These are phyloP conservation scores for Talaromyces sp. DNA, from an alignment of 2,329 filamentous ascomycete genomes.

Conservation along the genomic window DNA sequence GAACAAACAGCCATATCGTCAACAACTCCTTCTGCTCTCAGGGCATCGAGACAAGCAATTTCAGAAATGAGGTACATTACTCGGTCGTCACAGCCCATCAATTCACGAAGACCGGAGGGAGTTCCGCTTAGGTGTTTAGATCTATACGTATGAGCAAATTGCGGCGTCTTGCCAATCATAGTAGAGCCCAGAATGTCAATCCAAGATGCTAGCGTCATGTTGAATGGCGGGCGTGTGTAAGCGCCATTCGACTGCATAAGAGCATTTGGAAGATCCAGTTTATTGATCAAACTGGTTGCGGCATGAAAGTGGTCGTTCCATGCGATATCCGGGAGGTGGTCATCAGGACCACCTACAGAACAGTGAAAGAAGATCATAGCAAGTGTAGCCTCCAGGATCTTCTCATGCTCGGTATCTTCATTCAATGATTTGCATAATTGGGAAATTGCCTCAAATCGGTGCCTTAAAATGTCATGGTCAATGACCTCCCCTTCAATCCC, in stretches of 20 bases:
- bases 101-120: conserved; percentile 74
- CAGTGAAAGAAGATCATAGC: conserved; percentile 97
- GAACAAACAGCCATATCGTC: conserved; percentile 83
- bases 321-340: conserved; percentile 82
- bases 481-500: conserved; percentile 67
- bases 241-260: conserved; percentile 56
- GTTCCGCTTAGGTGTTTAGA: conserved; percentile 73
- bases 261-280: conserved; percentile 71
- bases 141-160: conserved; percentile 91
- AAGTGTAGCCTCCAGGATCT: conserved; percentile 87
- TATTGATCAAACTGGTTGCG: conserved; percentile 77
- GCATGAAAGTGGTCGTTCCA: conserved; percentile 98
- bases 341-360: conserved; percentile 80
- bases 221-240: conserved; percentile 73
- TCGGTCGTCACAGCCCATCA: conserved; percentile 96
- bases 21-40: conserved; percentile 73
- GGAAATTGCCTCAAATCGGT: conserved; percentile 83
- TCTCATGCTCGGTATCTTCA: conserved; percentile 74
- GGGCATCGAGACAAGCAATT: conserved; percentile 89
- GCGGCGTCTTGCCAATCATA: conserved; percentile 80
- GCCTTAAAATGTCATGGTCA: conserved; percentile 87
- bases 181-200: conserved; percentile 95
- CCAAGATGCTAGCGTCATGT: conserved; percentile 86
- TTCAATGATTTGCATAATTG: conserved; percentile 79
- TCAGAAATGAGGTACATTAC: conserved; percentile 99